Base-by-base conservation (phyloP, 371 early-diverging fungal genomes). In the Fennellomyces sp. region DNA sequence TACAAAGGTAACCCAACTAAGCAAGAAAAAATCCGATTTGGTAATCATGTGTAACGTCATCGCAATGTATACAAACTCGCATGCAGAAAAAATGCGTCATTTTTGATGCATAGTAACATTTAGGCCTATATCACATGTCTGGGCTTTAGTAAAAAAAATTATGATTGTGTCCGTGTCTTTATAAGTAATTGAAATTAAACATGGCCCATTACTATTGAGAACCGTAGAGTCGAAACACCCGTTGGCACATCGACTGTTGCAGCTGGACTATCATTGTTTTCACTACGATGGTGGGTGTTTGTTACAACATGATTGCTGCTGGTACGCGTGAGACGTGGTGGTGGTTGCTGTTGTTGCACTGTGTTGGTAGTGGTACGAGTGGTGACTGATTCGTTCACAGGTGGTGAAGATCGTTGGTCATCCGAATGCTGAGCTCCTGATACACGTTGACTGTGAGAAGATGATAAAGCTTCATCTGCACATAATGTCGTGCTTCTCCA, bases 401-500 rank as follows among this genome's bases (percentile, higher is more conserved):
- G 6, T 2, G 45, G 52, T 52, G 36, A 52, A 25, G 38, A 41
- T 26, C 57, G 29, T 49, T 54, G 55, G 48, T 21, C 35, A 29
- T 63, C 31, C 48, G 39, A 35, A 25, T 31, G 54, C 59, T 39
- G 35, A 21, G 13, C 1, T 51, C 19, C 47, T 21, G 45, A 42
- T 42, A 42, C 25, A 23, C 45, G 45, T 42, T 42, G 45, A 42
- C 45, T 42, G n/a, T 25, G 25, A 39, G 23, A 35, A 29, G 41
- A 36, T 21, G 55, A 36, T 23, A 52, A 26, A 15, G 61, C 45
- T 23, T 77, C 78, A 57, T 82, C 83, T 5, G 75, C 69, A 52
- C 81, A 83, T 8, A 83, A 63, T 8, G 77, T 79, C 1, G 80
- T 78, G 58, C 81, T 81, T 69, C 78, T 63, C 83, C 83, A 83